phyloP scores from a whole-genome alignment of 306 rosid species.

The Casuarina glauca region DNA sequence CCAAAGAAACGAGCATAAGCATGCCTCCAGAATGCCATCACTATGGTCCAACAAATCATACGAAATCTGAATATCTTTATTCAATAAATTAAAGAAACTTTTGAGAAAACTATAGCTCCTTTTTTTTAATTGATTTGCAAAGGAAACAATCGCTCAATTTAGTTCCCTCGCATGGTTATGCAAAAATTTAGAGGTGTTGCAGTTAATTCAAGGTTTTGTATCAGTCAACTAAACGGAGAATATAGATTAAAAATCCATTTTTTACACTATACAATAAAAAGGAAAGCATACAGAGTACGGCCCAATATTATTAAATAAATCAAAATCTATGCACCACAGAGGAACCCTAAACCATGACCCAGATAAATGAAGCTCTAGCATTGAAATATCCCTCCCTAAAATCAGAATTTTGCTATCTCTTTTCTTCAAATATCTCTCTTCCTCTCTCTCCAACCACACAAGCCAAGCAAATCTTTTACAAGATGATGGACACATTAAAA shows the following conservation, averaged over 20 bases:
- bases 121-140: background rate
- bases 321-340: background rate
- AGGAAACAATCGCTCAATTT: background rate
- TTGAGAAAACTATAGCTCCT: background rate
- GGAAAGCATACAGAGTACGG: background rate
- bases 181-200: background rate
- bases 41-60: background rate
- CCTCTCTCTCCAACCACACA: slow-evolving; percentile 1
- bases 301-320: too few species aligned
- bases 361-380: background rate
- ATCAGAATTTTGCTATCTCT: background rate
- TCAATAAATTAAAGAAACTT: too few species aligned
- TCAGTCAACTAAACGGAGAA: background rate
- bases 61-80: too few species aligned
- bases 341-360: background rate
- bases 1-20: too few species aligned
- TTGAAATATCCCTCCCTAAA: background rate
- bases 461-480: background rate
- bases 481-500: background rate
- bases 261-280: background rate
- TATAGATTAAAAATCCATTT: background rate
- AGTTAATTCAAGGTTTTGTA: background rate
- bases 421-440: background rate
- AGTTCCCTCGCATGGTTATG: background rate
- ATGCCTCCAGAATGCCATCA: too few species aligned